Percentiles rank a stretch among this genome's conserved stretches.
These are phyloP conservation scores for Chalciporus pseudorubinellus DNA, from an alignment of 768 basidiomycete genomes.

Conservation along the genomic window DNA sequence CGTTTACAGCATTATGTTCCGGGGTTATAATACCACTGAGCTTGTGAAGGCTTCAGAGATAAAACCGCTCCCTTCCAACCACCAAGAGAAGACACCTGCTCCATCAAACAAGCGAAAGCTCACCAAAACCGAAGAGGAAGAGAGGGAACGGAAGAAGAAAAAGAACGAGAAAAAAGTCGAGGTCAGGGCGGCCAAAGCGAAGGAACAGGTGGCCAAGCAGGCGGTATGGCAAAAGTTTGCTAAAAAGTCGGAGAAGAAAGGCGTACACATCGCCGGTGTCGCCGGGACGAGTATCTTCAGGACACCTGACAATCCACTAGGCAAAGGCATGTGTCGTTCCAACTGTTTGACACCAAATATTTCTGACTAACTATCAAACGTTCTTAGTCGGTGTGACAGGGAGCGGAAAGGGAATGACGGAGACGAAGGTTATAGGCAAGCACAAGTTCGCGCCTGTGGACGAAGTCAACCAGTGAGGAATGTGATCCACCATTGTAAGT, in stretches of 20 bases:
- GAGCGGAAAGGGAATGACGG: conserved; percentile 87
- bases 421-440: conserved; percentile 61
- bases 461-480: conserved; percentile 38
- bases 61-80: conserved; percentile 63
- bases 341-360: neutral
- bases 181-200: conserved; percentile 77
- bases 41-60: conserved; percentile 70
- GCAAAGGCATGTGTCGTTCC: conserved; percentile 59
- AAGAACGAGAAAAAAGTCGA: conserved; percentile 94
- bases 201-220: conserved; percentile 83
- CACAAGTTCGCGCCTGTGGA: conserved; percentile 66
- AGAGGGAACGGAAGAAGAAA: conserved; percentile 87
- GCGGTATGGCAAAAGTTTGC: conserved; percentile 93
- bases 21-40: conserved; percentile 90
- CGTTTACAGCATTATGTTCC: conserved; percentile 88
- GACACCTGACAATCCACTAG: conserved; percentile 88
- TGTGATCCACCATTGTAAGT: conserved; percentile 8
- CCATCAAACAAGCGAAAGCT: conserved; percentile 72
- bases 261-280: conserved; percentile 85
- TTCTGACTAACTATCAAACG: conserved; percentile 14
- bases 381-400: conserved; percentile 83
- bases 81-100: conserved; percentile 40
- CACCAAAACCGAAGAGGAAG: conserved; percentile 78
- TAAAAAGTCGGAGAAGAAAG: conserved; percentile 92
- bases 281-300: conserved; percentile 91